Evolutionary conservation across 1,284 basidiomycete genomes (phyloP), one percentile per base, ranked within the genome.

Genomic region (Phlebopus sp.): DNA sequence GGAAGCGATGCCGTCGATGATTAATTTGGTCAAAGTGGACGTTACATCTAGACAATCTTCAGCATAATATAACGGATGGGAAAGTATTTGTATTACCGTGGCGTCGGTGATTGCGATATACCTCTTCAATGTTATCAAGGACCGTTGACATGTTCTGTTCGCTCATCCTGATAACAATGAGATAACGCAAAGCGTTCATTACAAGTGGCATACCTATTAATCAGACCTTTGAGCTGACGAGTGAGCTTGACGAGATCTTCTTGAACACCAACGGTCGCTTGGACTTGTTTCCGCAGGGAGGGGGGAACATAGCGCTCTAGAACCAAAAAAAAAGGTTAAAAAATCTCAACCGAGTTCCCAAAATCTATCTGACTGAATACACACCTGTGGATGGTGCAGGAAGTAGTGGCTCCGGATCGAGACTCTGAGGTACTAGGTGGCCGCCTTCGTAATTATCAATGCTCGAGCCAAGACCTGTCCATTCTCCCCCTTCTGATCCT

Each of bases 101-200:
- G 47, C 96, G 79, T 34, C 88, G 76, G 66, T 94, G 70, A 35
- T 83, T 79, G 47, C 86, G 75, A 63, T 96, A 97, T 7, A 93
- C 66, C 4, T 79, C 79, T 59, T 96, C 90, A 23, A 96, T 74
- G 39, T 83, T 81, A 39, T 82, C 79, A 6, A 97, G 62, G 37
- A 98, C 92, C 0, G 81, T 77, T 8, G 82, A 78, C 49, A 98
- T 85, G 59, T 98, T 98, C 65, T 87, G 89, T 66, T 97, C 95
- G 57, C 86, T 91, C 82, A 94, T 76, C 55, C 91, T 92, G 53
- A 30, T 35, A 11, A 45, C 2, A 5, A 51, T 25, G 47, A 35
- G 15, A 44, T 13, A 48, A 37, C 42, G 34, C 11, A 23, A 38
- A 42, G n/a, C 17, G 15, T 15, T n/a, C 14, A 44, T 15, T 51